phyloP scores from a whole-genome alignment of 225 moss, liverwort and hornwort genomes.

The Bryoerythrophyllum caledonicum region DNA sequence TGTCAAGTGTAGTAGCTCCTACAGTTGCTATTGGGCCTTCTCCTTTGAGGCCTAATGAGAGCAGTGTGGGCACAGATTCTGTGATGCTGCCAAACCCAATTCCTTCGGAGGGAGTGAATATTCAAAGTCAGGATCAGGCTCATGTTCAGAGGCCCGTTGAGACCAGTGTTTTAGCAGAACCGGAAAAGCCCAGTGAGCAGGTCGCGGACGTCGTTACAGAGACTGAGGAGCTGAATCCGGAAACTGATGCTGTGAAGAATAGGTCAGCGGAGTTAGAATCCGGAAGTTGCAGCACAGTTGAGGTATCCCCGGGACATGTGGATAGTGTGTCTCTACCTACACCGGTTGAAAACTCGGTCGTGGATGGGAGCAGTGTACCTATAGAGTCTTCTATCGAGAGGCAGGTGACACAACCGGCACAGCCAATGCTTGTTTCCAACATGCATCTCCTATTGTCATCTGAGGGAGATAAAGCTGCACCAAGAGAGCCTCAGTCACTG shows the following conservation, averaged over 20 bases:
- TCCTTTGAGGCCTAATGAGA: constrained; percentile 33
- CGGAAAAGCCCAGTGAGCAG: constrained; percentile 22
- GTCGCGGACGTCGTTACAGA: constrained; percentile 13
- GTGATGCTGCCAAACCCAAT: constrained; percentile 20
- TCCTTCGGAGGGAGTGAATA: constrained; percentile 21
- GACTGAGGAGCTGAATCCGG: constrained; percentile 24
- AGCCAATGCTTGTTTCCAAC: constrained; percentile 48
- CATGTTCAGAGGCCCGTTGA: constrained; percentile 25
- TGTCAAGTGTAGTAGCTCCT: constrained; percentile 22
- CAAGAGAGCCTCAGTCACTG: constrained; percentile 57
- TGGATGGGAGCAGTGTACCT: constrained; percentile 28
- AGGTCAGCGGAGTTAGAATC: constrained; percentile 13
- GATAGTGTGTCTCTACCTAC: constrained; percentile 34
- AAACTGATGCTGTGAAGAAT: constrained; percentile 18
- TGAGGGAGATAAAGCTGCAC: constrained; percentile 64
- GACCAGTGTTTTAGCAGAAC: constrained; percentile 19
- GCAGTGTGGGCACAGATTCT: constrained; percentile 26
- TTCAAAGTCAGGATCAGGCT: constrained; percentile 28
- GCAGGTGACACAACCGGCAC: constrained; percentile 44
- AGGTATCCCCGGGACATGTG: constrained; percentile 24
- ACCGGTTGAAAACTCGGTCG: constrained; percentile 29
- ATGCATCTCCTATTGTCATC: constrained; percentile 48
- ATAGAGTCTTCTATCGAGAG: constrained; percentile 42
- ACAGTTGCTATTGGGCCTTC: constrained; percentile 26
- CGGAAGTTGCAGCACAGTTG: constrained; percentile 33